Conservation (phyloP, 805 yeast genomes). For the Teunomyces stri region DNA sequence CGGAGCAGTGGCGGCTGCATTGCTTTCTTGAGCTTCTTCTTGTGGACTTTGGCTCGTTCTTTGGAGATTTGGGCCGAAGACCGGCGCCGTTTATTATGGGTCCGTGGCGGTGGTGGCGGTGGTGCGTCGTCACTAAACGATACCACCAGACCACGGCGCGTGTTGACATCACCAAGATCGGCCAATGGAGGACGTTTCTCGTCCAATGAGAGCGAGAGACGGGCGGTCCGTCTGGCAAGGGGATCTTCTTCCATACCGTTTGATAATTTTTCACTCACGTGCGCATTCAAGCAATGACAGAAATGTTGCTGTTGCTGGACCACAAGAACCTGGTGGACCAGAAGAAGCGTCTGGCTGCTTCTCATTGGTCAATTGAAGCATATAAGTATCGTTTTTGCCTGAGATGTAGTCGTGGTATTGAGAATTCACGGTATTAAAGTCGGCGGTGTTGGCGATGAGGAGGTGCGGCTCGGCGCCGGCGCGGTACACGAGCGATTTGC, state of each 20-base stretch:
- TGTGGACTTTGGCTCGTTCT: constrained; percentile 22
- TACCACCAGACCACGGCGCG: constrained; percentile 23
- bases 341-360: neutral
- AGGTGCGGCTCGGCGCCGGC: constrained; percentile 10
- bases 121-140: constrained; percentile 19
- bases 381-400: neutral
- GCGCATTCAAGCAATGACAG: too few relatives aligned
- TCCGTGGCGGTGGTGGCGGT: too few relatives aligned
- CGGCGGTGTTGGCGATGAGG: constrained; percentile 15
- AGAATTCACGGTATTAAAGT: constrained; percentile 14
- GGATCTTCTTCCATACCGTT: constrained; percentile 15
- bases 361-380: neutral
- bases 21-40: constrained; percentile 32
- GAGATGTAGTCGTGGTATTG: constrained; percentile 12
- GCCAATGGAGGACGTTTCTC: neutral
- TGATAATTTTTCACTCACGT: neutral
- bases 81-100: constrained; percentile 32
- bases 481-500: constrained; percentile 20
- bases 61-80: constrained; percentile 31
- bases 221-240: constrained; percentile 23
- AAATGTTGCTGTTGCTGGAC: too few relatives aligned
- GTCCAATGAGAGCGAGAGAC: constrained; percentile 27
- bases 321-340: too few relatives aligned
- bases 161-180: too few relatives aligned
- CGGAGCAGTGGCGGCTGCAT: constrained; percentile 20